Evolutionary conservation across 1,284 basidiomycete species (phyloP), one percentile per base, ranked within the genome.

Genomic region (Cryptococcus deneoformans): DNA sequence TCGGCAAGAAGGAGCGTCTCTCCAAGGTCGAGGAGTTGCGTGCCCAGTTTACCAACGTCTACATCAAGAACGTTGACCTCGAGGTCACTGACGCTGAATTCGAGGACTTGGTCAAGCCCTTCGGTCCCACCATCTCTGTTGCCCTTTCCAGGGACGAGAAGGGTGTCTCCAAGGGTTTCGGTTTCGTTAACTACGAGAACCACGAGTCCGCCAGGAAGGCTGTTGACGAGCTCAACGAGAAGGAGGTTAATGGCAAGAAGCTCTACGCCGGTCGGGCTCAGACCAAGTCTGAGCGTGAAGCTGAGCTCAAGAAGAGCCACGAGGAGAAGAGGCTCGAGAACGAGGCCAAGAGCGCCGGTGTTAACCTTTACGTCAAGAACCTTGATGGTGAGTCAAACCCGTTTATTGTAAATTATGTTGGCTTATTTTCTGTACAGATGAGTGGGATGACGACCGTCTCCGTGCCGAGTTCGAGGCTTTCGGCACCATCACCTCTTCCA

Each of bases 291-390:
- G 96, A 99, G 82, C 92, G 96, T 59, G 94, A 98, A 81, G 92
- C 96, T 73, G 96, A 99, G 81, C 82, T 99, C 57, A 89, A 92
- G 76, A 86, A 85, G 76, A 89, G 89, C 9, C 97, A 98, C 81
- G 95, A 98, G 82, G 87, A 87, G 78, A 92, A 90, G 60, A 93
- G 95, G 82, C 87, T 94, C 84, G 96, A 99, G 85, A 95, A 95
- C 80, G 81, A 96, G 70, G 90, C 89, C 86, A 98, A 99, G 82
- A 97, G 92, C 77, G 93, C 97, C 73, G 96, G 96, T 63, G 93
- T 98, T 79, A 99, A 99, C 83, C 84, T 99, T 57, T 99, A 99
- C 83, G 88, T 99, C 86, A 99, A 99, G 86, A 99, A 99, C 83
- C 82, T 82, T 62, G 80, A 82, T 67, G 70, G 69, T 71, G 61